These are phyloP conservation scores for Arabidopsis arenosa DNA, from an alignment of 345 rosid species.

Conservation along the genomic window DNA sequence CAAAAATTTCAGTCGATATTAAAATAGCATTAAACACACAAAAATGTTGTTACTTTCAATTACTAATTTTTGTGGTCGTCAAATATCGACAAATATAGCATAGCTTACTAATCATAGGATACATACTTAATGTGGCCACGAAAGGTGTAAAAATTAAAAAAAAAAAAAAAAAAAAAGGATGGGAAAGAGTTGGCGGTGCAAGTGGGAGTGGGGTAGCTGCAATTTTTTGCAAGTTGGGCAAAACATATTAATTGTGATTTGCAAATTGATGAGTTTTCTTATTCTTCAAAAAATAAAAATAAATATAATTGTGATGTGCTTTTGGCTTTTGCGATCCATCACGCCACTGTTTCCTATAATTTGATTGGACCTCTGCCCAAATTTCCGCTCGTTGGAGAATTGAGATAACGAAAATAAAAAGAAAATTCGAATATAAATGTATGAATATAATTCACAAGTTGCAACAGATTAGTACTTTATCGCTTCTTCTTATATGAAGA, in stretches of 20 bases:
- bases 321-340: slow-evolving; percentile 38
- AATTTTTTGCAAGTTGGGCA: slow-evolving; percentile 37
- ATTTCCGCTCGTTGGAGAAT: slow-evolving; percentile 17
- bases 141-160: background rate
- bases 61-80: slow-evolving; percentile 20
- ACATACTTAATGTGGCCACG: slow-evolving; percentile 28
- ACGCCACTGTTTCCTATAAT: slow-evolving; percentile 34
- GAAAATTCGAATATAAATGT: background rate
- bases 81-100: slow-evolving; percentile 32
- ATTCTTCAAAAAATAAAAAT: background rate
- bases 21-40: background rate
- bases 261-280: slow-evolving; percentile 28
- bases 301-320: slow-evolving; percentile 9
- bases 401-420: background rate
- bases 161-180: background rate
- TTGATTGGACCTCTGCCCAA: slow-evolving; percentile 39
- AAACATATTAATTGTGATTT: slow-evolving; percentile 36
- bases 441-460: slow-evolving; percentile 17
- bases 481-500: slow-evolving; percentile 16
- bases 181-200: slow-evolving; percentile 49
- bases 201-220: slow-evolving; percentile 52
- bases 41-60: slow-evolving; percentile 8
- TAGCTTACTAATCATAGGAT: slow-evolving; percentile 35
- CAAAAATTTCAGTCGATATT: background rate
- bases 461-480: slow-evolving; percentile 10